Evolutionary conservation across 2,329 filamentous ascomycete species (phyloP).

Genomic region (Hyphodiscus sp.): DNA sequence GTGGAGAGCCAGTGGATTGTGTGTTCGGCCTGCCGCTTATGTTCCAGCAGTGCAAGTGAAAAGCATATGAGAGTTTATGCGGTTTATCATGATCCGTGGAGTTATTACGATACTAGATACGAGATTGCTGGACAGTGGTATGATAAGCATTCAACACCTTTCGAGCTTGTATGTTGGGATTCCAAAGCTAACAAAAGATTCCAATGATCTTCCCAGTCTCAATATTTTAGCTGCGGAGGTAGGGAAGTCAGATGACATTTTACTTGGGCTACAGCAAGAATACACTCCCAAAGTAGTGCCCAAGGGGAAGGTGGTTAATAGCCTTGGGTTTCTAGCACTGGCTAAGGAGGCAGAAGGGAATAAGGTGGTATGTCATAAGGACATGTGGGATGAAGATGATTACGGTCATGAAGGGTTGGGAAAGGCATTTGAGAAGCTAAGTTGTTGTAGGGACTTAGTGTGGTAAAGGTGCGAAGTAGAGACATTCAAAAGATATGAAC

Average conservation of each 20-base stretch:
- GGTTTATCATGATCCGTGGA: conserved; percentile 42
- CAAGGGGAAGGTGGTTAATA: conserved; percentile 33
- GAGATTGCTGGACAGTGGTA: conserved; percentile 48
- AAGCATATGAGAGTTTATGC: conserved; percentile 42
- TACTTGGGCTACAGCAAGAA: conserved; percentile 43
- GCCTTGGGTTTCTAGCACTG: conserved; percentile 35
- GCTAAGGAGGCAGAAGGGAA: conserved; percentile 29
- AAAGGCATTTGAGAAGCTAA: conserved; percentile 42
- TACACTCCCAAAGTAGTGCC: conserved; percentile 37
- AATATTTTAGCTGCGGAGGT: conserved; percentile 37
- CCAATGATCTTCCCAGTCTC: conserved; percentile 36
- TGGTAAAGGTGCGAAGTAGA: no score
- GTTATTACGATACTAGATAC: conserved; percentile 43
- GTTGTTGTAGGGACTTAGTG: no score
- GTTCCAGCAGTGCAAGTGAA: conserved; percentile 40
- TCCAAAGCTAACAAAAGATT: conserved; percentile 25
- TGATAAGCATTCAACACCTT: conserved; percentile 2
- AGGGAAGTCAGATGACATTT: conserved; percentile 33
- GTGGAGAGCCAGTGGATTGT: conserved; percentile 34
- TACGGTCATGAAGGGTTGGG: conserved; percentile 40
- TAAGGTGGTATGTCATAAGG: conserved; percentile 42
- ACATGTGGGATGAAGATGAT: conserved; percentile 44
- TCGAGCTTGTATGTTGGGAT: background rate
- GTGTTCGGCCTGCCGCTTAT: conserved; percentile 37
- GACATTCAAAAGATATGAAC: no score